Evolutionary conservation across 768 basidiomycete species (phyloP), one percentile per base, ranked within the genome.

Genomic region (Boletus rubropictus): DNA sequence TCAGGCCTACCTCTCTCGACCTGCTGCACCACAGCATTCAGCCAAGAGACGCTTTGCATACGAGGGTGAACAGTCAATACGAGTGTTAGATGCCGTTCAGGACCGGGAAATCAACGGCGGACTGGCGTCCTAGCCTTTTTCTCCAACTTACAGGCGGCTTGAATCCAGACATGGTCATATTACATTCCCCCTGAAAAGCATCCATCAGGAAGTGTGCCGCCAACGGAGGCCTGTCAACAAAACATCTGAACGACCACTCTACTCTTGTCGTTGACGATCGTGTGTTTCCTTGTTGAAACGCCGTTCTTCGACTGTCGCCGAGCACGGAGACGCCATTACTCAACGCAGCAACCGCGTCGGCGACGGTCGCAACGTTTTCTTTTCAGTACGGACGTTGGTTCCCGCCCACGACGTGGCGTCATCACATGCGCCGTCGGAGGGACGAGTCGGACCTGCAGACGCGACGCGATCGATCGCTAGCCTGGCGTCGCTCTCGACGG

Each of bases 1-100:
- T 4, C 74, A 72, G 33, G 73, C 74, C 2, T 70, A 80, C 57
- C 72, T 81, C 40, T 52, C 54, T 10, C 46, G 42, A 6, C 47
- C 57, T 7, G 27, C 36, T 34, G 21, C 25, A 15, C 41, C 35
- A 17, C 50, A 50, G 44, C 46, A 37, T 34, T 31, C 36, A 27
- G 20, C 40, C 14, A 39, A 36, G 24, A 44, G 29, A 10, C 4
- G 4, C 21, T 18, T 24, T 3, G 15, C 10, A 28, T 27, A 20
- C n/a, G 7, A 37, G 47, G 32, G 32, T 12, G 4, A 36, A 32
- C 46, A 7, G 32, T 15, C 25, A 7, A 34, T 20, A 9, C 25
- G 18, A 18, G 28, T 14, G 14, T 11, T 12, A 25, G n/a, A 44
- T 24, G 11, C 8, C 20, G 31, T n/a, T 22, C n/a, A n/a, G 15